Percentiles rank a stretch among this genome's conserved stretches.
Evolutionary conservation across 176 grass and related monocot genomes (phyloP).

Genomic region (Oryza rufipogon): DNA sequence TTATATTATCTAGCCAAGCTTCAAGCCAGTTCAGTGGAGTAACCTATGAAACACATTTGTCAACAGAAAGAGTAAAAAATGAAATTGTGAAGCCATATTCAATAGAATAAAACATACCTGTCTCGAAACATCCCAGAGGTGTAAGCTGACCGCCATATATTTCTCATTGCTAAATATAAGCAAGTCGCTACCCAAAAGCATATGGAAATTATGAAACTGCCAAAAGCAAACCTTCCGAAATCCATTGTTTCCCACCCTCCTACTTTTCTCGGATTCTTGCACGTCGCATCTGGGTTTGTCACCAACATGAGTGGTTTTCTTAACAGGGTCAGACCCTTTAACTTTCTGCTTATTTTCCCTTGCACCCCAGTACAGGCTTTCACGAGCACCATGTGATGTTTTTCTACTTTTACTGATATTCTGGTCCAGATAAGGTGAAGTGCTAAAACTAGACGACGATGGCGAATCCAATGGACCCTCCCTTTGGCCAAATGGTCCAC

Average conservation of each 20-base stretch:
- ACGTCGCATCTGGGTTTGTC: slow-evolving; percentile 68
- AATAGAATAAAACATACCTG: slow-evolving; percentile 66
- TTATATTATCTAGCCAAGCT: slow-evolving; percentile 98
- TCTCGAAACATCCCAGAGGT: slow-evolving; percentile 95
- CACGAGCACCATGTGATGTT: slow-evolving; percentile 50
- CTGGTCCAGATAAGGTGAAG: slow-evolving; percentile 55
- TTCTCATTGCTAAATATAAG: slow-evolving; percentile 99
- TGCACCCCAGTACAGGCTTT: slow-evolving; percentile 57
- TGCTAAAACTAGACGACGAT: slow-evolving; percentile 49
- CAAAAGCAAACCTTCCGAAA: slow-evolving; percentile 90
- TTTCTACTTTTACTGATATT: slow-evolving; percentile 56
- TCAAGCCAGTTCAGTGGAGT: slow-evolving; percentile 96
- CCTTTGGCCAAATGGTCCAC: slow-evolving; percentile 54
- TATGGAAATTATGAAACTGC: slow-evolving; percentile 94
- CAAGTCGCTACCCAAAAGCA: slow-evolving; percentile 97
- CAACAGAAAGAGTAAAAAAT: slow-evolving; percentile 22
- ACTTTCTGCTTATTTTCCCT: slow-evolving; percentile 64
- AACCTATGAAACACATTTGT: slow-evolving; percentile 62
- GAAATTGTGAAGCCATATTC: slow-evolving; percentile 13
- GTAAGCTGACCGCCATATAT: slow-evolving; percentile 93
- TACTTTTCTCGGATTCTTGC: slow-evolving; percentile 91
- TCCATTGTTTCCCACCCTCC: slow-evolving; percentile 82
- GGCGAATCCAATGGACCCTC: slow-evolving; percentile 64
- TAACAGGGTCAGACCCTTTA: slow-evolving; percentile 62
- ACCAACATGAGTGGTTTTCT: slow-evolving; percentile 63